phyloP scores from a whole-genome alignment of 495 filamentous ascomycete species.

The Tuber brumale region DNA sequence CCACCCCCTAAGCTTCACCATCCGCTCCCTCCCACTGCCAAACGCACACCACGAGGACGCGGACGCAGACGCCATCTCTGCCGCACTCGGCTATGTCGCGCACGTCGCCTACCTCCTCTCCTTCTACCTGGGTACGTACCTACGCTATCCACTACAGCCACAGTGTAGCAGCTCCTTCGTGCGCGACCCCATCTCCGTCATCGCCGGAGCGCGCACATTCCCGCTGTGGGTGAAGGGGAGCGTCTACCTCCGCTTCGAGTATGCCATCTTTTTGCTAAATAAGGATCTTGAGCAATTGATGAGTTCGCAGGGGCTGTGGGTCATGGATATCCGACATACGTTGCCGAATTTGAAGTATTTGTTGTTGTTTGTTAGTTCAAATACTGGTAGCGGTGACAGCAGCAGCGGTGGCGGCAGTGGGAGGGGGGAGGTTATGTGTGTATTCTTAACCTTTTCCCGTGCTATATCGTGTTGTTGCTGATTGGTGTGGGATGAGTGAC shows the following conservation, averaged over 20 bases:
- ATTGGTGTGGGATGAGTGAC: background rate
- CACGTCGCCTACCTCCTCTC: slow-evolving; percentile 69
- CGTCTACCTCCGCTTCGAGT: slow-evolving; percentile 82
- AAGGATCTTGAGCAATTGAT: slow-evolving; percentile 86
- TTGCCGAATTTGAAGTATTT: slow-evolving; percentile 89
- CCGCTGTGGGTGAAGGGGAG: slow-evolving; percentile 72
- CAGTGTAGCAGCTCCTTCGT: slow-evolving; percentile 69
- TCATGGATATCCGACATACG: slow-evolving; percentile 83
- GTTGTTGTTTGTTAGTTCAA: slow-evolving; percentile 12
- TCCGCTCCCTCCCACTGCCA: slow-evolving; percentile 67
- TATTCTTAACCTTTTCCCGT: background rate
- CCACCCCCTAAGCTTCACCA: slow-evolving; percentile 68
- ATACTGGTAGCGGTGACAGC: background rate
- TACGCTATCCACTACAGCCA: slow-evolving; percentile 73
- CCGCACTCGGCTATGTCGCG: slow-evolving; percentile 75
- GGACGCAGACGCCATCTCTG: slow-evolving; percentile 64
- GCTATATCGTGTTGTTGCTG: background rate
- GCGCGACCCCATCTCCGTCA: slow-evolving; percentile 60
- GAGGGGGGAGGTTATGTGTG: background rate
- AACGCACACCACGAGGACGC: slow-evolving; percentile 49
- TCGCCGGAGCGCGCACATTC: slow-evolving; percentile 53
- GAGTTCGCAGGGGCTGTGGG: slow-evolving; percentile 61
- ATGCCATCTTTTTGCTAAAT: slow-evolving; percentile 88
- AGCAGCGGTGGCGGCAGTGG: background rate
- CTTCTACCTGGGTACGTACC: slow-evolving; percentile 66